A percentile compares a stretch with the other conserved stretches of the same genome.
Conservation (phyloP, 768 basidiomycete species). For the Gyrodon lividus region DNA sequence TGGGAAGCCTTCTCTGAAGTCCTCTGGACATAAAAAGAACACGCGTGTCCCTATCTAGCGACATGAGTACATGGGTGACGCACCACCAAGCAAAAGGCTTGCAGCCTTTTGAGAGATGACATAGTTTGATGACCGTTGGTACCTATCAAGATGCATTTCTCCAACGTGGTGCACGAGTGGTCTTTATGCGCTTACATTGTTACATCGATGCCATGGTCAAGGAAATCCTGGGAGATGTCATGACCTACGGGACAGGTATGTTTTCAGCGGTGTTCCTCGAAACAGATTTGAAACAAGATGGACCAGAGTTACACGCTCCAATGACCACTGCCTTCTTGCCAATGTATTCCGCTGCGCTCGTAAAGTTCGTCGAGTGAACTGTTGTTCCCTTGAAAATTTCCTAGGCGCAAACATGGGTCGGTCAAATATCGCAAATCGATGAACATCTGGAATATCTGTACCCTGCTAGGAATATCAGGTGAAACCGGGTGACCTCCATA, state of each 20-base stretch:
- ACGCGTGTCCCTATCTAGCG: not conserved
- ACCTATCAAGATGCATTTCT: not conserved
- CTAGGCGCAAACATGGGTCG: conserved; percentile 13
- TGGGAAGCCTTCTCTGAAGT: conserved; percentile 5
- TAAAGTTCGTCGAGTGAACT: conserved; percentile 48
- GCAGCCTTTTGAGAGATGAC: conserved; percentile 2
- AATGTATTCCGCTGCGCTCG: conserved; percentile 40
- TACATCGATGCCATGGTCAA: conserved; percentile 21
- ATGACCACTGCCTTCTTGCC: conserved; percentile 65
- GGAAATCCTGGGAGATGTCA: conserved; percentile 33
- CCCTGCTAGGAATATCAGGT: conserved; percentile 32
- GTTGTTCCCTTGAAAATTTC: conserved; percentile 48
- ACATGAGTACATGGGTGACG: not conserved
- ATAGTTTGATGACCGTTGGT: conserved; percentile 4
- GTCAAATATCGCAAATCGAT: not conserved
- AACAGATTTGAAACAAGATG: not conserved
- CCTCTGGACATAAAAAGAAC: not conserved
- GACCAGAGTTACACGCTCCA: conserved; percentile 56
- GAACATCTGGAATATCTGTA: not conserved
- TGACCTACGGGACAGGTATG: conserved; percentile 11
- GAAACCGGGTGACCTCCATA: conserved; percentile 41
- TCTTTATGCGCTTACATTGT: conserved; percentile 7
- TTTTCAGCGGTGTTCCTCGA: not conserved
- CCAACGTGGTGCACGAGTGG: not conserved
- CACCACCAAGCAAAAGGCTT: conserved; percentile 3